Percentiles rank a stretch among this genome's conserved stretches.
Evolutionary conservation across 225 moss, liverwort and hornwort species (phyloP).

Genomic region (Sphagnum contortum): DNA sequence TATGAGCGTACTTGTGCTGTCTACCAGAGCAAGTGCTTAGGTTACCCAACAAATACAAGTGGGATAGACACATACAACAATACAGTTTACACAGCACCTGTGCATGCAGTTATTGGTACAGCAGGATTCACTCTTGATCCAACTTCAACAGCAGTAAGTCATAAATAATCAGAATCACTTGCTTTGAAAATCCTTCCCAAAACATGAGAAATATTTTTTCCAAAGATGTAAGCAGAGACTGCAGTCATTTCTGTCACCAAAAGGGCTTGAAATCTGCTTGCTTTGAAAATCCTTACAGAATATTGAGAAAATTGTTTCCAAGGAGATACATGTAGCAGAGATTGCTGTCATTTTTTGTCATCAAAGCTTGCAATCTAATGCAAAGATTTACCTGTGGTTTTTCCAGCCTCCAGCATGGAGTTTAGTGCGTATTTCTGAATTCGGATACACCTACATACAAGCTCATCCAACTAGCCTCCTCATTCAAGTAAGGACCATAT

Average conservation of each 20-base stretch:
- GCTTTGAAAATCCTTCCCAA: no score
- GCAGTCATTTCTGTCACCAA: no score
- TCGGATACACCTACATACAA: conserved; percentile 31
- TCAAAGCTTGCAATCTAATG: conserved; percentile 6
- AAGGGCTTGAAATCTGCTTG: no score
- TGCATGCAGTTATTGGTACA: conserved; percentile 46
- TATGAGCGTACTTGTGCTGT: conserved; percentile 51
- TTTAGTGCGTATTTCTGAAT: conserved; percentile 25
- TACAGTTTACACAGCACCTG: conserved; percentile 33
- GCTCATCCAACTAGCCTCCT: conserved; percentile 13
- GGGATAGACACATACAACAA: conserved; percentile 39
- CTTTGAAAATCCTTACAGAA: no score
- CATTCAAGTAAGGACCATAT: conserved; percentile 20
- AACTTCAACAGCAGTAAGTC: not conserved
- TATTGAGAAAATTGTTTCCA: no score
- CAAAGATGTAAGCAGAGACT: not conserved
- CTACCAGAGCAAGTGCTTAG: conserved; percentile 29
- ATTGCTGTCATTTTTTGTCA: not conserved
- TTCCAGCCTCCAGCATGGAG: conserved; percentile 40
- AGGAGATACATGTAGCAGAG: no score
- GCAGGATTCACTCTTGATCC: conserved; percentile 29
- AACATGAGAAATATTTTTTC: no score
- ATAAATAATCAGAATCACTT: no score
- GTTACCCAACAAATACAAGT: conserved; percentile 20
- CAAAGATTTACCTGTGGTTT: not conserved